Percentiles rank a stretch among this genome's conserved stretches.
phyloP scores from a whole-genome alignment of 23 red algal genomes.

The Gracilaria domingensis region DNA sequence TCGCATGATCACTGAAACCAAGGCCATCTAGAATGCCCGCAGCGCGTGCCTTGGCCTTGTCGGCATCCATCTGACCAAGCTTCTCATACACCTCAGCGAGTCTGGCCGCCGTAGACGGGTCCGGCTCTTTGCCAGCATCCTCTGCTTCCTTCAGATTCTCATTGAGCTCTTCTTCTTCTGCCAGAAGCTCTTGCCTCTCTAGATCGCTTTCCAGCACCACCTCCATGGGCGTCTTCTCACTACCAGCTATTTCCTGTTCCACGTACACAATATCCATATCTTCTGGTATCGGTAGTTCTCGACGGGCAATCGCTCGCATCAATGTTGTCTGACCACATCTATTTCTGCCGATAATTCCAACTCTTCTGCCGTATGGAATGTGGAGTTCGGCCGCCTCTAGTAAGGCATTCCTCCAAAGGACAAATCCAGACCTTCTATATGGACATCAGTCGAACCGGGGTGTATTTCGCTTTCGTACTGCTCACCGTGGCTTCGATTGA shows the following conservation, averaged over 20 bases:
- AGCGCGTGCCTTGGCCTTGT: conserved; percentile 86
- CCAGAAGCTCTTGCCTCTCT: conserved; percentile 73
- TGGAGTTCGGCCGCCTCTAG: conserved; percentile 74
- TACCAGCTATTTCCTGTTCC: conserved; percentile 91
- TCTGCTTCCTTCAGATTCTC: conserved; percentile 48
- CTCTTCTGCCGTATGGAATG: conserved; percentile 84
- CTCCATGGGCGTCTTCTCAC: conserved; percentile 85
- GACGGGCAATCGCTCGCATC: conserved; percentile 87
- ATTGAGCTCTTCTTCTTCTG: conserved; percentile 75
- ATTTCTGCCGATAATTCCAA: conserved; percentile 94
- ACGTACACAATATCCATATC: conserved; percentile 89
- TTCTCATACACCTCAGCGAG: conserved; percentile 84
- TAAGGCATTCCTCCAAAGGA: conserved; percentile 83
- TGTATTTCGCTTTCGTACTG: conserved; percentile 67
- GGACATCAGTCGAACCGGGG: conserved; percentile 76
- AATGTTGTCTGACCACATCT: conserved; percentile 94
- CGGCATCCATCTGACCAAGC: conserved; percentile 82
- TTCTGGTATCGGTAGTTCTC: conserved; percentile 92
- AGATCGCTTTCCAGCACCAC: conserved; percentile 85
- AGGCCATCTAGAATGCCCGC: conserved; percentile 90
- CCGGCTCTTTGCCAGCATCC: conserved; percentile 65
- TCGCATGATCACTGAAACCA: conserved; percentile 79
- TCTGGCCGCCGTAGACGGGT: conserved; percentile 42
- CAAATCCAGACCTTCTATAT: conserved; percentile 85
- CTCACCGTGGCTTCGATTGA: conserved; percentile 66